A percentile compares a stretch with the other conserved stretches of the same genome.
phyloP scores from a whole-genome alignment of 2,329 filamentous ascomycete genomes.

The Ampelomyces quisqualis region DNA sequence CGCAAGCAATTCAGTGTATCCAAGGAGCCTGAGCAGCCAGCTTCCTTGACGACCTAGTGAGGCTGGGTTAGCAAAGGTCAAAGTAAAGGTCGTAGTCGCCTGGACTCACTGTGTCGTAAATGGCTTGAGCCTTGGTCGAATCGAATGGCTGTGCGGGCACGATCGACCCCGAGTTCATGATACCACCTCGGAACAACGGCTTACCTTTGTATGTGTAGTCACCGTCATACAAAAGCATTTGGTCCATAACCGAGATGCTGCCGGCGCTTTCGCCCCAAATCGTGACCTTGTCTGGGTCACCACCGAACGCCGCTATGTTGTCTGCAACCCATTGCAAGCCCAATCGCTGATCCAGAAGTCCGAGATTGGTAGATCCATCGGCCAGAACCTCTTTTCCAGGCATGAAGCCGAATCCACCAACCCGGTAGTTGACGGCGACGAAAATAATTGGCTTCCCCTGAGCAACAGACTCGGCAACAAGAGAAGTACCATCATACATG shows the following conservation, averaged over 20 bases:
- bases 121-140: constrained; percentile 62
- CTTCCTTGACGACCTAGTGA: constrained; percentile 49
- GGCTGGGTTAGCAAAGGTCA: no score
- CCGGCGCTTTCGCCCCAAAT: constrained; percentile 68
- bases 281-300: constrained; percentile 75
- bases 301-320: constrained; percentile 75
- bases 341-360: constrained; percentile 70
- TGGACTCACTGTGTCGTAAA: constrained; percentile 52
- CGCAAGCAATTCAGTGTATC: constrained; percentile 54
- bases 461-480: constrained; percentile 46
- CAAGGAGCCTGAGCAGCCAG: constrained; percentile 47
- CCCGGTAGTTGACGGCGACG: constrained; percentile 75
- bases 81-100: no score
- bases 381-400: constrained; percentile 66
- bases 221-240: constrained; percentile 73
- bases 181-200: constrained; percentile 71
- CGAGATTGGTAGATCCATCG: constrained; percentile 69
- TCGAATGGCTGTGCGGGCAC: constrained; percentile 58
- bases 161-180: constrained; percentile 61
- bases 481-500: constrained; percentile 46
- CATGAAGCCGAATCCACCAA: constrained; percentile 73
- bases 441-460: constrained; percentile 68
- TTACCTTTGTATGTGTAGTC: constrained; percentile 73
- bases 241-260: constrained; percentile 70
- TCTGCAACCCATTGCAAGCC: constrained; percentile 75